These are phyloP conservation scores for Aspergillus pseudoglaucus DNA, from an alignment of 2,329 filamentous ascomycete genomes.

Conservation along the genomic window DNA sequence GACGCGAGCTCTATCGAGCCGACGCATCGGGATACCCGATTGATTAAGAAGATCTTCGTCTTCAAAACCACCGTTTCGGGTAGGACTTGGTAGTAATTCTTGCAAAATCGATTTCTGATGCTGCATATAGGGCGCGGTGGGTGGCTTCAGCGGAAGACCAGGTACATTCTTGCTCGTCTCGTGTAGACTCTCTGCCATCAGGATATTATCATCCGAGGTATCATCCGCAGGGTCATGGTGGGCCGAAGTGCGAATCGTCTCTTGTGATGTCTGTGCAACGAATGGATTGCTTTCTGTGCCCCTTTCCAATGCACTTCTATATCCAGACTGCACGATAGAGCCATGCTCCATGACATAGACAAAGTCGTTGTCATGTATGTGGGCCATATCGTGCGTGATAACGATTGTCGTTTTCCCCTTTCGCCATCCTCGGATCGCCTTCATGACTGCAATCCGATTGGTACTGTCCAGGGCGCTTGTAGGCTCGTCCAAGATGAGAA, in stretches of 20 bases:
- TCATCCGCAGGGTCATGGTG: not conserved
- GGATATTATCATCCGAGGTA: not conserved
- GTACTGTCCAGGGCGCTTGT: constrained; percentile 79
- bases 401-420: constrained; percentile 79
- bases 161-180: not conserved
- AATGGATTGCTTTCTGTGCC: constrained; percentile 24
- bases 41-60: not conserved
- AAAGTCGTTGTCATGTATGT: constrained; percentile 67
- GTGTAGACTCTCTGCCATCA: not conserved
- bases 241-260: not conserved
- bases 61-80: not conserved
- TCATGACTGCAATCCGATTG: constrained; percentile 62
- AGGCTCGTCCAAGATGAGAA: constrained; percentile 82
- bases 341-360: constrained; percentile 73
- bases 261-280: constrained; percentile 1
- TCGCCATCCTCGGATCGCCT: constrained; percentile 71
- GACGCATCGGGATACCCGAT: not conserved
- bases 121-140: not conserved
- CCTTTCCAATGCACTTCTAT: constrained; percentile 48
- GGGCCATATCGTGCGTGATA: constrained; percentile 81
- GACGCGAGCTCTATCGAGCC: not conserved
- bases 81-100: too few relatives aligned
- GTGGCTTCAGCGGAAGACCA: not conserved
- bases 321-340: constrained; percentile 61
- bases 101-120: too few relatives aligned